These are phyloP conservation scores for Phoma sp. DNA, from an alignment of 2,329 filamentous ascomycete genomes.

Conservation along the genomic window DNA sequence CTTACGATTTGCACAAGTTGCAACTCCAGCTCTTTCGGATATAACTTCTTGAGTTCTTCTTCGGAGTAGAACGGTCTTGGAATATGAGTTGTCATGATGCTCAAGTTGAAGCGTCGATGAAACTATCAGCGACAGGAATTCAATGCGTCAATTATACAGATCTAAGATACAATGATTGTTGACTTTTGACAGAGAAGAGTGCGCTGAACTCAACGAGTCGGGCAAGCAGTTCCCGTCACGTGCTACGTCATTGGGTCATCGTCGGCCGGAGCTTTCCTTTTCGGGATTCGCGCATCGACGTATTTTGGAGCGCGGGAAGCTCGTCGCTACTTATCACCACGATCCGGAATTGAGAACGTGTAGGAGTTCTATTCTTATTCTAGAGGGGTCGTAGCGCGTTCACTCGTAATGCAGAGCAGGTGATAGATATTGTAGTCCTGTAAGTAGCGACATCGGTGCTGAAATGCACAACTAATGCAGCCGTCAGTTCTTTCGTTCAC, in stretches of 20 bases:
- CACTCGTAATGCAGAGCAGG: neutral
- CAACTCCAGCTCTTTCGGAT: slow-evolving; percentile 80
- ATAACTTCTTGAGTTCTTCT: slow-evolving; percentile 81
- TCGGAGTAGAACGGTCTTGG: slow-evolving; percentile 79
- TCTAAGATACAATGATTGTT: neutral
- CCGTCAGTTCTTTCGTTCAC: slow-evolving; percentile 6
- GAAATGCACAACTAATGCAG: slow-evolving; percentile 1
- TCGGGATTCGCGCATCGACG: slow-evolving; percentile 9
- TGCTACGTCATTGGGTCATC: slow-evolving; percentile 27
- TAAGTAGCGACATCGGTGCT: neutral
- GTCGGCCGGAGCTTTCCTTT: slow-evolving; percentile 8
- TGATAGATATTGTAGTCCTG: neutral
- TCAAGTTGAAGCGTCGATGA: neutral
- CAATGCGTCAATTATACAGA: too few relatives aligned
- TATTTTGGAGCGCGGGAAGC: slow-evolving; percentile 8
- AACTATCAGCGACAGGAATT: neutral
- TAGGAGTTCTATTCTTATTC: neutral
- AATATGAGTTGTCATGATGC: slow-evolving; percentile 76
- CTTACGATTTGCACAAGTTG: slow-evolving; percentile 85
- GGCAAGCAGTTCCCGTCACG: slow-evolving; percentile 24
- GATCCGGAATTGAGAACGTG: neutral
- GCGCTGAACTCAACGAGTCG: slow-evolving; percentile 12
- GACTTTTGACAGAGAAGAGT: neutral
- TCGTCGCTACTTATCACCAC: neutral
- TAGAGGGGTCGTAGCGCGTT: neutral